Evolutionary conservation across 2,329 filamentous ascomycete species (phyloP), one percentile per base, ranked within the genome.

Genomic region (Aspergillus fructus): DNA sequence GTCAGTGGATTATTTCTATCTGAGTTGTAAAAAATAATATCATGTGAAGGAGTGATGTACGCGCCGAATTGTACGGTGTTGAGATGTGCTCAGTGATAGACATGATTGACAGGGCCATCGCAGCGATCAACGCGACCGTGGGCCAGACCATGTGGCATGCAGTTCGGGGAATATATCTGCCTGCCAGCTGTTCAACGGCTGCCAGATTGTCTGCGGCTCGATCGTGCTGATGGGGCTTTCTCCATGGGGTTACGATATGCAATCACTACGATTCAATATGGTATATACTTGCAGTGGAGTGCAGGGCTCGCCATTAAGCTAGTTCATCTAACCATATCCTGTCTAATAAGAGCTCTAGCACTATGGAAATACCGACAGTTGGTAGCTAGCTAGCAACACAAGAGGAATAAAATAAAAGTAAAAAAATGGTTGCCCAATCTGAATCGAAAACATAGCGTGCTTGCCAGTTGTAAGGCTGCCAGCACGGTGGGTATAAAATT

Each of bases 401-500:
- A 1, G 21, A 11, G 17, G 2, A 42, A 42, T 17, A 17, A 4
- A 24, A 24, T 24, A 6, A 24, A 24, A 24, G 4, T 6, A 6
- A 42, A n/a, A n/a, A n/a, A 15, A 15, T n/a, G 23, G 19, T 15
- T 21, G 3, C 19, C 4, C 42, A 45, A 15, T 15, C 15, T 12
- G 42, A 15, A 45, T 15, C 19, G 11, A 43, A 43, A 43, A 43
- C 9, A n/a, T 27, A 46, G 8, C 7, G 21, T n/a, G n/a, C n/a
- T n/a, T n/a, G n/a, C n/a, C 27, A 34, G 8, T 15, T 17, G 13
- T 11, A 12, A 7, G 13, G 6, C 7, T 11, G 23, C 83, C 88
- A 96, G 78, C 53, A 49, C 53, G 37, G 37, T 21, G 54, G 54
- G 54, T 57, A 53, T 57, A 57, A 47, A 40, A 37, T 37, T 15